Evolutionary conservation across 257 asterid genomes (phyloP).

Genomic region (Solanum habrochaites): DNA sequence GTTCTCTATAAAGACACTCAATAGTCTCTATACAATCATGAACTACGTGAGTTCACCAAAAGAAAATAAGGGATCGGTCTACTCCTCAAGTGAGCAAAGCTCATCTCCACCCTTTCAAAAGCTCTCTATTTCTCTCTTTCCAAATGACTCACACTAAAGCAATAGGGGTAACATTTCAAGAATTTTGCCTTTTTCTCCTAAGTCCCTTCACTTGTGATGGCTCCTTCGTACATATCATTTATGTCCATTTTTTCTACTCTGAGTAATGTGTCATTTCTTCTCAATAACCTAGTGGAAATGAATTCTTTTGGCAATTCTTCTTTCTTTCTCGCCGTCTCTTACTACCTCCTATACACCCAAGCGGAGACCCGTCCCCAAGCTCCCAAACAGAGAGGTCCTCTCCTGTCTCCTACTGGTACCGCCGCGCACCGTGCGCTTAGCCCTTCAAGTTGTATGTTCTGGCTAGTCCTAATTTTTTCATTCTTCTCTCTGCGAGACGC

Average conservation of each 20-base stretch:
- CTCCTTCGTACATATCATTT: not conserved
- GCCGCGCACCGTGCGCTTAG: too few species aligned
- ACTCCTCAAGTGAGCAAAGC: not conserved
- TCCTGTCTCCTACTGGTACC: too few species aligned
- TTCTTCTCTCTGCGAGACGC: too few species aligned
- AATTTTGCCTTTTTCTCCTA: not conserved
- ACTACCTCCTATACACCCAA: too few species aligned
- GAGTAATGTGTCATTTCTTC: not conserved
- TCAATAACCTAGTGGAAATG: not conserved
- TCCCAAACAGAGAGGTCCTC: too few species aligned
- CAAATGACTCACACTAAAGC: not conserved
- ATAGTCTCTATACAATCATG: not conserved
- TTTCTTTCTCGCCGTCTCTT: too few species aligned
- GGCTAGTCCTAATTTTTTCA: too few species aligned
- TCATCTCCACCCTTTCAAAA: not conserved
- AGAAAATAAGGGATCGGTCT: not conserved
- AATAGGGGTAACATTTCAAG: not conserved
- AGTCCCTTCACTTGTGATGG: not conserved
- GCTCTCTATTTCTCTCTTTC: not conserved
- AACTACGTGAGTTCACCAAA: not conserved
- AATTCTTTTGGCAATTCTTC: not conserved
- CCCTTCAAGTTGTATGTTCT: too few species aligned
- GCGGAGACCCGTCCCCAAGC: too few species aligned
- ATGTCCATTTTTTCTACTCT: not conserved
- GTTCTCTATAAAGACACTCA: not conserved